Evolutionary conservation across 768 basidiomycete species (phyloP).

Genomic region (Tulasnella sp.): DNA sequence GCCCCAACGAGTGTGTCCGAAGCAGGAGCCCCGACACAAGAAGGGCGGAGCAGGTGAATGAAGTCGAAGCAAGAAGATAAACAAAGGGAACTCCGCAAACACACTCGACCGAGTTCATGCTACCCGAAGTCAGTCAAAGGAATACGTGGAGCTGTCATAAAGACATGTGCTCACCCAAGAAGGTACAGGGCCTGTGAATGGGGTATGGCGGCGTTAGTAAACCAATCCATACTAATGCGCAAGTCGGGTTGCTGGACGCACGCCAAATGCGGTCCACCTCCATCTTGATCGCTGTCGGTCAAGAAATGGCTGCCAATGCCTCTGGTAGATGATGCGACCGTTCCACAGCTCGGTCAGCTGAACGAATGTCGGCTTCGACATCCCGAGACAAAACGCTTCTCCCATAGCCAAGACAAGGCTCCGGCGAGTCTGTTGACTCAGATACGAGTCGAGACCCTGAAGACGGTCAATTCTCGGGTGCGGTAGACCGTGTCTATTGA

Average conservation of each 20-base stretch:
- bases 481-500: slow-evolving; percentile 3
- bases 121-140: too few species aligned
- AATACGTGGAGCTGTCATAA: too few species aligned
- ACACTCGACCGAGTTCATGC: neutral
- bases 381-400: neutral
- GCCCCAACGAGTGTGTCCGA: neutral
- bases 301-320: slow-evolving; percentile 8
- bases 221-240: too few species aligned
- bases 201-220: neutral
- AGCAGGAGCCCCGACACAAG: neutral
- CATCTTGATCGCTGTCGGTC: neutral
- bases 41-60: neutral
- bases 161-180: neutral
- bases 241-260: too few species aligned
- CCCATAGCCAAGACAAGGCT: neutral
- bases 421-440: neutral
- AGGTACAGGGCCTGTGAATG: neutral
- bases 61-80: neutral
- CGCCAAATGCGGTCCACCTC: neutral
- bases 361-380: neutral
- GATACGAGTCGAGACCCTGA: neutral
- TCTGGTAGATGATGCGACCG: slow-evolving; percentile 11
- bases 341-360: neutral
- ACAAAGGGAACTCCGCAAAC: neutral
- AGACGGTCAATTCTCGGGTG: neutral